Conservation (phyloP, 805 yeast species). For the Monosporozyma solicola region DNA sequence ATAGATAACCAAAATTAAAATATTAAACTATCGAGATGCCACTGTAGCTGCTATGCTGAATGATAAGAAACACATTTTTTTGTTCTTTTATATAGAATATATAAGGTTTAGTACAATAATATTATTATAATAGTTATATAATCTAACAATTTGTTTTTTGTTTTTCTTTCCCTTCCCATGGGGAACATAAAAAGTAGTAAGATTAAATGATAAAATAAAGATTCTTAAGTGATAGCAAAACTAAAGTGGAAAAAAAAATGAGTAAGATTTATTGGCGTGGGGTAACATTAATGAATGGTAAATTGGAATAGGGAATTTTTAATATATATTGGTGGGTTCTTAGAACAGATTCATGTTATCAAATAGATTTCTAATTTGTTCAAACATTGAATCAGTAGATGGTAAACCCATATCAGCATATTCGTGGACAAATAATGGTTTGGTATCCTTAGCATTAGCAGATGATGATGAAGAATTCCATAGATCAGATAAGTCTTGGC, state of each 20-base stretch:
- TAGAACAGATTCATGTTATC: conserved; percentile 20
- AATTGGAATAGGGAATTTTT: background rate
- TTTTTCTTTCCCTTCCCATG: background rate
- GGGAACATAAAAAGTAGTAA: background rate
- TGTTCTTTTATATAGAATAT: background rate
- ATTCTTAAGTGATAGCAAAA: background rate
- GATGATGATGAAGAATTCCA: conserved; percentile 32
- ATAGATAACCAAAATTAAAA: no score
- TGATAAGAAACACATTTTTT: background rate
- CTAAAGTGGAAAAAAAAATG: background rate
- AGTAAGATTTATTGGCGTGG: background rate
- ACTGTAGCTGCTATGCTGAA: background rate
- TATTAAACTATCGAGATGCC: no score
- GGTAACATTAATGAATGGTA: background rate
- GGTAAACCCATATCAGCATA: background rate
- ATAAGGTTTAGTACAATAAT: background rate
- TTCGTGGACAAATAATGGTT: background rate
- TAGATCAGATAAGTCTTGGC: conserved; percentile 57
- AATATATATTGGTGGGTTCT: background rate
- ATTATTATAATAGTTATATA: background rate
- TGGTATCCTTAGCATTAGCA: background rate
- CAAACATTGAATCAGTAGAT: conserved; percentile 18
- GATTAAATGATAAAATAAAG: background rate
- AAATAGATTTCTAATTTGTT: conserved; percentile 21
- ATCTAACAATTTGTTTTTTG: background rate